Conservation (phyloP, 2,329 filamentous ascomycete genomes). For the Penicillium psychrosexuale region DNA sequence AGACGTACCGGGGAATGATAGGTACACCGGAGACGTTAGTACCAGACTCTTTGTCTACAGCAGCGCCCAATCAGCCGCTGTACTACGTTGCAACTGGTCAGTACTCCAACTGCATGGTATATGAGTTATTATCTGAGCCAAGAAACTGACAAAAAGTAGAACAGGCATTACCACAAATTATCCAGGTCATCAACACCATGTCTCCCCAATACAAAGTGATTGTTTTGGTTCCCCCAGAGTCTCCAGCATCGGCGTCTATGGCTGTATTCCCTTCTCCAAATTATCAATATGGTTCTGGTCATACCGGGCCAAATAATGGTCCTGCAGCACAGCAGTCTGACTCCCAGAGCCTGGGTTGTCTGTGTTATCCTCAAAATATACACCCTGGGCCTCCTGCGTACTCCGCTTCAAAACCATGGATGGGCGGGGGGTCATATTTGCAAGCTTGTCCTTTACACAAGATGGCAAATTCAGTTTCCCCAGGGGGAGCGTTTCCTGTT, state of each 20-base stretch:
- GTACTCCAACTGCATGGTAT: neutral
- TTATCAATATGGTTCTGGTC: neutral
- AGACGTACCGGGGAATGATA: neutral
- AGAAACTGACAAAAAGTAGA: slow-evolving; percentile 7
- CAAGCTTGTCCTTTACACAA: slow-evolving; percentile 10
- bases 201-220: slow-evolving; percentile 19
- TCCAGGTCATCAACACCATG: slow-evolving; percentile 14
- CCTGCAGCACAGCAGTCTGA: neutral
- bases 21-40: neutral
- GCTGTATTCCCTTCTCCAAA: neutral
- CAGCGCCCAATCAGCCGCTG: slow-evolving; percentile 8
- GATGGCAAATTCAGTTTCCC: neutral
- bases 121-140: neutral
- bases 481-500: neutral
- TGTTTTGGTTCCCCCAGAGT: slow-evolving; percentile 16
- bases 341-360: neutral
- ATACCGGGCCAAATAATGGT: neutral
- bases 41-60: neutral
- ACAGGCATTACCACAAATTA: slow-evolving; percentile 18
- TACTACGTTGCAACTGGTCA: slow-evolving; percentile 21
- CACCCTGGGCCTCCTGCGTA: neutral
- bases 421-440: neutral
- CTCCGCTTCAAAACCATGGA: neutral
- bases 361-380: slow-evolving; percentile 1
- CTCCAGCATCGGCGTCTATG: neutral